These are phyloP conservation scores for Dryas octopetala DNA, from an alignment of 306 rosid genomes.

Conservation along the genomic window DNA sequence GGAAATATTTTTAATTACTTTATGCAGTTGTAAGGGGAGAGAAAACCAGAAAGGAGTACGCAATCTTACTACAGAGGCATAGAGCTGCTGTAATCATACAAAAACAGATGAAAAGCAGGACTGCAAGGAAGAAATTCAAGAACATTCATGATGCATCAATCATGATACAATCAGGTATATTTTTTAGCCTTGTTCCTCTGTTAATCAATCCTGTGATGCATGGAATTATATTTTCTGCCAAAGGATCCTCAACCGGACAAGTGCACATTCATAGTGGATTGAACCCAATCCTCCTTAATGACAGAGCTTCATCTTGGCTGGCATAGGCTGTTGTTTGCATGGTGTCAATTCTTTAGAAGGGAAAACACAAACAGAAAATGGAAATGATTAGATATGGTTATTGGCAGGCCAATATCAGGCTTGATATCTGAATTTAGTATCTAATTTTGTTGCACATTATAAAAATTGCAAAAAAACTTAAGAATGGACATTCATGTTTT, in stretches of 20 bases:
- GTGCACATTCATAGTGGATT: neutral
- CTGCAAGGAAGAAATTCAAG: conserved; percentile 52
- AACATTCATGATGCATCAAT: conserved; percentile 57
- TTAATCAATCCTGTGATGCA: neutral
- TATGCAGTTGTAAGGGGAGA: conserved; percentile 78
- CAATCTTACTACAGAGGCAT: conserved; percentile 56
- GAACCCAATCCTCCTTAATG: neutral
- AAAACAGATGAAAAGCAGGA: conserved; percentile 53
- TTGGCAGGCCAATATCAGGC: too few species aligned
- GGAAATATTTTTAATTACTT: conserved; percentile 23
- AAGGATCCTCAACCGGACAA: neutral
- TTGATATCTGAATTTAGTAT: too few species aligned
- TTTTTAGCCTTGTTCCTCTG: neutral
- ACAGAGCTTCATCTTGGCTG: too few species aligned
- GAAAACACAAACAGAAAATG: too few species aligned
- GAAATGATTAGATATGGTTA: too few species aligned
- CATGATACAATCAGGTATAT: conserved; percentile 68
- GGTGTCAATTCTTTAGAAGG: neutral
- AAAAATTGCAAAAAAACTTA: too few species aligned
- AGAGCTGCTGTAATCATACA: conserved; percentile 78
- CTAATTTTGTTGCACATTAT: too few species aligned
- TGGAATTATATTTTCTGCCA: neutral
- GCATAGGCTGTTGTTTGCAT: neutral
- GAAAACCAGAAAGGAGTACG: conserved; percentile 66
- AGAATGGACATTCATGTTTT: too few species aligned